Percentiles rank a stretch among this genome's conserved stretches.
Evolutionary conservation across 2,329 filamentous ascomycete species (phyloP).

Genomic region (Ceratocystis papillata): DNA sequence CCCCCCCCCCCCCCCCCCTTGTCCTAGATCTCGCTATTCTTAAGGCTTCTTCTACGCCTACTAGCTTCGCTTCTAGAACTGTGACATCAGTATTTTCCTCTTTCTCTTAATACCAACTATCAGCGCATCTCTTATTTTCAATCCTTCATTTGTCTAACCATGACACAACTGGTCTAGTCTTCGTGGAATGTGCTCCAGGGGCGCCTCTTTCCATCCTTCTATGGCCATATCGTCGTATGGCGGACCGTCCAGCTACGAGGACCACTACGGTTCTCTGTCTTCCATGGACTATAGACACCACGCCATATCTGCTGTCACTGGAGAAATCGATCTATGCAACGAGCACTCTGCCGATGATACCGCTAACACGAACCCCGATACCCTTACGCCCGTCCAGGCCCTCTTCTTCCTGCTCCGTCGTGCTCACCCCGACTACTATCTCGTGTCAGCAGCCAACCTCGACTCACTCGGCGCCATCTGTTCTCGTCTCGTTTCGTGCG

Average conservation of each 20-base stretch:
- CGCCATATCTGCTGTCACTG: neutral
- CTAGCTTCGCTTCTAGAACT: neutral
- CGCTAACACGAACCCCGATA: constrained; percentile 26
- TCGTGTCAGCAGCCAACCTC: neutral
- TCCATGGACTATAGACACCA: constrained; percentile 1
- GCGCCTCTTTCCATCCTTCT: neutral
- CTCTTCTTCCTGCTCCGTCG: constrained; percentile 43
- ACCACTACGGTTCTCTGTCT: neutral
- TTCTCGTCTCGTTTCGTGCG: neutral
- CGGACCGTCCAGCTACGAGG: neutral
- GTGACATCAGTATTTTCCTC: neutral
- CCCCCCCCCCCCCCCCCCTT: neutral
- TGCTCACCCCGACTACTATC: constrained; percentile 10
- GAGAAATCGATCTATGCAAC: constrained; percentile 7
- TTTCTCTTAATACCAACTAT: neutral
- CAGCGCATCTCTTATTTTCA: neutral
- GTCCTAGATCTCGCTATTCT: neutral
- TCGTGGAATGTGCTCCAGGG: constrained; percentile 3
- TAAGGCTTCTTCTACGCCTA: neutral
- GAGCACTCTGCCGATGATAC: constrained; percentile 9
- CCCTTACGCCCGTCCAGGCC: constrained; percentile 43
- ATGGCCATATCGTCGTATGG: neutral
- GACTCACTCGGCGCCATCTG: neutral
- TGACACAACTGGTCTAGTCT: neutral
- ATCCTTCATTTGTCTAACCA: neutral